Base-by-base conservation (phyloP, 2,329 filamentous ascomycete genomes). In the Xylaria arbuscula region DNA sequence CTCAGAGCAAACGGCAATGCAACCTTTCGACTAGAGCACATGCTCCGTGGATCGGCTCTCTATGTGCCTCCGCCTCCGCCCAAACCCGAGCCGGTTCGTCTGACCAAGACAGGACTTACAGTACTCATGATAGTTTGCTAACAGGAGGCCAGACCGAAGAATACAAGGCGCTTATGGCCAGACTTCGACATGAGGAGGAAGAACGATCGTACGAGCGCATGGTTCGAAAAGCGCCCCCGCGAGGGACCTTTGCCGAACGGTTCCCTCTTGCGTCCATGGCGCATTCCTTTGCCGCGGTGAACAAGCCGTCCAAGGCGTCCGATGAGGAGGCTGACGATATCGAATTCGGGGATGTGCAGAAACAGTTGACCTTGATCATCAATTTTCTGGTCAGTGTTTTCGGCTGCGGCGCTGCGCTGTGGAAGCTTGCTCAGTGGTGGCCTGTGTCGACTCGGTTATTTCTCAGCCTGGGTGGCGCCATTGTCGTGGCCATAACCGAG, bases 371-470 rank as follows among this genome's bases (percentile, higher is more conserved):
- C 50, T 84, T 98, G 8, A 93, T 98, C 60, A 86, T 97, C 75
- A 99, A 98, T 79, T 93, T 98, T 59, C 82, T 98, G 47, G 85
- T 97, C 62, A 97, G 93, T 60, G 92, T 98, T 62, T 83, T 95
- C 2, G 93, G 94, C 53, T 92, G 92, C 59, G 91, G 89, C 2
- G 89, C 87, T 2, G 92, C 92, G 8, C 86, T 96, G 40, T 96
- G 92, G 93, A 85, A 94, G n/a, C 86, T 87, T 17, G 91, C 91
- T 1, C 85, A 89, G 59, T 92, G 92, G 86, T 95, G 92, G 92
- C 90, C 86, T 70, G 87, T 90, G 1, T 89, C 92, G 0, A 86
- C 89, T 51, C 83, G 93, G 32, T 77, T 96, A 68, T 90, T 92
- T 47, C 79, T 94, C 58, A 91, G 91, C 38, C 85, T 96, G 82